phyloP scores from a whole-genome alignment of 2,329 filamentous ascomycete genomes.

The Neoascochyta sp. region DNA sequence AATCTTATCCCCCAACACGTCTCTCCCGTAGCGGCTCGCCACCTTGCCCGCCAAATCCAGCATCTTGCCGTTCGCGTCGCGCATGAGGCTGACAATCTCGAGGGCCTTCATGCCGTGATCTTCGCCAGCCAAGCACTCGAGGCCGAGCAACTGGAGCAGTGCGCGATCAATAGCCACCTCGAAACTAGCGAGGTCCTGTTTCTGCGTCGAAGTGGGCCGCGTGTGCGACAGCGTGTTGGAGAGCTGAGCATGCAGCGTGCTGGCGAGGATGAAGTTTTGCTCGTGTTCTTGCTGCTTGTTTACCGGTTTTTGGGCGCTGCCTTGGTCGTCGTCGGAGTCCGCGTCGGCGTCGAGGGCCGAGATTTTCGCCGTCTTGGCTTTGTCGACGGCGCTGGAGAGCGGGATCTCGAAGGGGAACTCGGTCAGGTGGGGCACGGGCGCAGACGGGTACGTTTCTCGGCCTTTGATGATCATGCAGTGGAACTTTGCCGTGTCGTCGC shows the following conservation, averaged over 20 bases:
- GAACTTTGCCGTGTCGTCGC: slow-evolving; percentile 83
- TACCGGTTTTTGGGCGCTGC: slow-evolving; percentile 11
- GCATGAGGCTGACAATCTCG: slow-evolving; percentile 83
- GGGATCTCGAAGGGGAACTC: slow-evolving; percentile 93
- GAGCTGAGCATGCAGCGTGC: slow-evolving; percentile 68
- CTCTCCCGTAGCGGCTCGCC: slow-evolving; percentile 76
- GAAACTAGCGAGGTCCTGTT: slow-evolving; percentile 62
- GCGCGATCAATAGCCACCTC: slow-evolving; percentile 88
- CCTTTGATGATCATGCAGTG: slow-evolving; percentile 99
- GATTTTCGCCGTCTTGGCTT: slow-evolving; percentile 12
- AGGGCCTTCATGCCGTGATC: slow-evolving; percentile 92
- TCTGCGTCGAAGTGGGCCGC: slow-evolving; percentile 61
- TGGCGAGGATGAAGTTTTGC: slow-evolving; percentile 74
- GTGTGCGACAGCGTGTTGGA: slow-evolving; percentile 70
- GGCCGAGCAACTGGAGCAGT: slow-evolving; percentile 79
- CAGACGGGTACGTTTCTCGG: slow-evolving; percentile 73
- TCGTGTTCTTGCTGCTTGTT: slow-evolving; percentile 64
- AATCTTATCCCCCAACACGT: slow-evolving; percentile 85
- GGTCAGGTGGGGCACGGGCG: slow-evolving; percentile 87
- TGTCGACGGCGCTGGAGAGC: slow-evolving; percentile 55
- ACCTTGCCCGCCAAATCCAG: slow-evolving; percentile 87
- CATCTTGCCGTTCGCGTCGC: slow-evolving; percentile 81
- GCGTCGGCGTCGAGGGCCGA: slow-evolving; percentile 33
- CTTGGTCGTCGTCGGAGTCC: slow-evolving; percentile 16
- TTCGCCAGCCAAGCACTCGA: slow-evolving; percentile 89